Evolutionary conservation across 2,329 filamentous ascomycete genomes (phyloP).

Genomic region (Pseudogymnoascus sp.): DNA sequence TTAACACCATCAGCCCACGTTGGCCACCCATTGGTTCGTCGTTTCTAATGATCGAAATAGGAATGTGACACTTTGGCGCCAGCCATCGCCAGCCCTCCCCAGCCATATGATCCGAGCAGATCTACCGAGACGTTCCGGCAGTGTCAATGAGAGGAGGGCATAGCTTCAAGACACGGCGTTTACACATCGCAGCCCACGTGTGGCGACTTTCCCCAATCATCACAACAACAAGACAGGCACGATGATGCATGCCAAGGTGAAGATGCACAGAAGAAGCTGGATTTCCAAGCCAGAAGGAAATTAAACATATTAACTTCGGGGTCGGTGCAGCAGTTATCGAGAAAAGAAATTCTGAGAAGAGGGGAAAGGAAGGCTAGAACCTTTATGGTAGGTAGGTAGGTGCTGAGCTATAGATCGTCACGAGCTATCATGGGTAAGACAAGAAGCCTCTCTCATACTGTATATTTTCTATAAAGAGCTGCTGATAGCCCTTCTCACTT

Average conservation of each 20-base stretch:
- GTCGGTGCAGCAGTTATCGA: not conserved
- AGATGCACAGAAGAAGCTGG: not conserved
- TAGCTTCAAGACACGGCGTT: not conserved
- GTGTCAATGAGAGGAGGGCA: not conserved
- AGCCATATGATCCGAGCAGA: not conserved
- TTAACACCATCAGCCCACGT: not conserved
- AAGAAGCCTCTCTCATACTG: not conserved
- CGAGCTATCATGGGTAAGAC: constrained; percentile 5
- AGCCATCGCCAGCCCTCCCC: not conserved
- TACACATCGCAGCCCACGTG: not conserved
- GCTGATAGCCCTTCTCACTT: not conserved
- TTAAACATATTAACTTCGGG: not conserved
- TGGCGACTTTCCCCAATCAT: not conserved
- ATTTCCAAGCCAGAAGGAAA: not conserved
- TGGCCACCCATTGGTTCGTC: constrained; percentile 3
- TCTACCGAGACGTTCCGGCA: constrained; percentile 7
- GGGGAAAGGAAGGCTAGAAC: constrained; percentile 1
- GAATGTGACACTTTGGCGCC: constrained; percentile 3
- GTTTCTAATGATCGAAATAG: constrained; percentile 2
- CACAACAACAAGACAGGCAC: not conserved
- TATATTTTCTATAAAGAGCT: not conserved
- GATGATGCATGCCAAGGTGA: not conserved
- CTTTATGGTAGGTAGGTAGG: not conserved
- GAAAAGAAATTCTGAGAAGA: not conserved
- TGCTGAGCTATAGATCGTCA: not conserved